A percentile compares a stretch with the other conserved stretches of the same genome.
Evolutionary conservation across 176 grass and related monocot genomes (phyloP).

Genomic region (Ensete ventricosum): DNA sequence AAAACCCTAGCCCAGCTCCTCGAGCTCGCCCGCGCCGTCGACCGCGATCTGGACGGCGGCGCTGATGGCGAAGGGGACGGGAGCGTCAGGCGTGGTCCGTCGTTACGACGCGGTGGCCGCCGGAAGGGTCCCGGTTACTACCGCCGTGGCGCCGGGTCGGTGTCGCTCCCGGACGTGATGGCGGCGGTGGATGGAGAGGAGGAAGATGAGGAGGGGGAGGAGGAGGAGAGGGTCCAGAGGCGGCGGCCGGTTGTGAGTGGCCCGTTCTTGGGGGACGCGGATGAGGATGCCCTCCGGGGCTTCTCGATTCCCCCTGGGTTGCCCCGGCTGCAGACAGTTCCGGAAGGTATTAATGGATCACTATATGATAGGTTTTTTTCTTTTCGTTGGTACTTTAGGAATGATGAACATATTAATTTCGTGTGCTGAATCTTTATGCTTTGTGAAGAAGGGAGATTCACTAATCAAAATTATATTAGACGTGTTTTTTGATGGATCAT

Average conservation of each 20-base stretch:
- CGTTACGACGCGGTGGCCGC: not conserved
- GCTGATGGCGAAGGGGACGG: not conserved
- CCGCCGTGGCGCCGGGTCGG: constrained; percentile 16
- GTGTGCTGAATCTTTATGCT: no score
- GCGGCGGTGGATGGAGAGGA: not conserved
- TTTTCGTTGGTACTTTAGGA: not conserved
- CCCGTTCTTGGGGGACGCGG: not conserved
- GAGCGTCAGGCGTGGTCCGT: not conserved
- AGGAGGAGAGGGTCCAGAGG: constrained; percentile 19
- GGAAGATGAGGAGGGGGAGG: constrained; percentile 1
- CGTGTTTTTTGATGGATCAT: not conserved
- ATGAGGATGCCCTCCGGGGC: constrained; percentile 37
- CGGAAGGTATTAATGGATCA: constrained; percentile 31
- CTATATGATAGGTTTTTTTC: not conserved
- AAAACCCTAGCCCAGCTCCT: constrained; percentile 51
- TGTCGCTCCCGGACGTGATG: constrained; percentile 18
- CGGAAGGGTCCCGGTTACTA: constrained; percentile 15
- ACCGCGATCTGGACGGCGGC: constrained; percentile 1
- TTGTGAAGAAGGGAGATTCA: not conserved
- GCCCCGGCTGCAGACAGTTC: constrained; percentile 54
- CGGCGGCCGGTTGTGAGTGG: constrained; percentile 1
- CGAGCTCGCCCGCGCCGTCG: constrained; percentile 46
- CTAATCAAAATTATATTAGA: not conserved
- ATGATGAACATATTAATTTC: no score
- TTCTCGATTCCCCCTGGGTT: constrained; percentile 60